Percentiles rank a stretch among this genome's conserved stretches.
Evolutionary conservation across 2,329 filamentous ascomycete genomes (phyloP).

Genomic region (Chaetomium sp.): DNA sequence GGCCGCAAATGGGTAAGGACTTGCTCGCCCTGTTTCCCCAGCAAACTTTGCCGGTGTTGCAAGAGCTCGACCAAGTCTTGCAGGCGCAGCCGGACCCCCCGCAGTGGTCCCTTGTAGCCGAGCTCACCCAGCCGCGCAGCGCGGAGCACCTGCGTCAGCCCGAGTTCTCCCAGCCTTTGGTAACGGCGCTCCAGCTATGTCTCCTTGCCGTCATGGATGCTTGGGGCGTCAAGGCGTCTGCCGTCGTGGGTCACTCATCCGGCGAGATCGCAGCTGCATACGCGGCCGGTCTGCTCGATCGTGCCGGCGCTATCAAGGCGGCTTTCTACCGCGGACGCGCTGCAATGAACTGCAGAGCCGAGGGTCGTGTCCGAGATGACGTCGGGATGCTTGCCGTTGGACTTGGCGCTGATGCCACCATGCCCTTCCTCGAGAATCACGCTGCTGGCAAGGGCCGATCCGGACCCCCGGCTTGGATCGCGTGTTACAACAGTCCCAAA

Average conservation of each 20-base stretch:
- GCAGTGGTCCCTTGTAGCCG: conserved; percentile 27
- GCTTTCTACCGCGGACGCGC: conserved; percentile 40
- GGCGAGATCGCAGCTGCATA: conserved; percentile 41
- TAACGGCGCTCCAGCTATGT: conserved; percentile 43
- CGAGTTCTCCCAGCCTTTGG: conserved; percentile 40
- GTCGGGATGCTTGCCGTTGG: conserved; percentile 43
- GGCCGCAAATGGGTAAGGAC: conserved; percentile 35
- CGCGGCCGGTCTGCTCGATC: conserved; percentile 35
- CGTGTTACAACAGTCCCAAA: conserved; percentile 37
- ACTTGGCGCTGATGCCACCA: conserved; percentile 29
- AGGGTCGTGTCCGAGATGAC: too few species aligned
- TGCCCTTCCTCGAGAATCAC: too few species aligned
- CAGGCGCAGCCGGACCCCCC: conserved; percentile 24
- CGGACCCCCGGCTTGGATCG: conserved; percentile 29
- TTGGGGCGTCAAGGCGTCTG: conserved; percentile 33
- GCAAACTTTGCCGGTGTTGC: conserved; percentile 7
- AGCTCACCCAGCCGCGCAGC: conserved; percentile 25
- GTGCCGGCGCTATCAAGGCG: conserved; percentile 34
- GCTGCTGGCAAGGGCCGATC: too few species aligned
- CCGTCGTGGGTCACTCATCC: conserved; percentile 40
- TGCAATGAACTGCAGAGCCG: conserved; percentile 8
- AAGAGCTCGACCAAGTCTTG: conserved; percentile 23
- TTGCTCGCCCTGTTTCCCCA: not conserved
- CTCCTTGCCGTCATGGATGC: conserved; percentile 28
- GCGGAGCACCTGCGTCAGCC: conserved; percentile 33